Evolutionary conservation across 2,329 filamentous ascomycete species (phyloP).

Genomic region (Calonectria ilicicola): DNA sequence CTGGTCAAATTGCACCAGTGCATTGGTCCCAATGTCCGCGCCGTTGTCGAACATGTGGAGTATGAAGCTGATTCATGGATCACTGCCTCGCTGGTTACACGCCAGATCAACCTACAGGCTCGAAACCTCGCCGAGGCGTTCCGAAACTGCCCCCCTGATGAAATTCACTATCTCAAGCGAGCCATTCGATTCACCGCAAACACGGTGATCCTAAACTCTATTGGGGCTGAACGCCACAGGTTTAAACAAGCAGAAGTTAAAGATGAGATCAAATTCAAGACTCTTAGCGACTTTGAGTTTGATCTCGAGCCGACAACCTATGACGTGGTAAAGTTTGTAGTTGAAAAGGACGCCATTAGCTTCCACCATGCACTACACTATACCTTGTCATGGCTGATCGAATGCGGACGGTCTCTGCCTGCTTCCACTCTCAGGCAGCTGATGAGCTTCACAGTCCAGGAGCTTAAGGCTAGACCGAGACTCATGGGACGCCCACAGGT

Average conservation of each 20-base stretch:
- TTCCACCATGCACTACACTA: constrained; percentile 98
- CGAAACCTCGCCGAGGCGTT: constrained; percentile 91
- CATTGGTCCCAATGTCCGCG: constrained; percentile 92
- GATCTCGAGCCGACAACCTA: constrained; percentile 69
- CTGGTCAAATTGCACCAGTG: constrained; percentile 96
- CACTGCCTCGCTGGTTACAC: constrained; percentile 90
- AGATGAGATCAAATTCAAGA: constrained; percentile 86
- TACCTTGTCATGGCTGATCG: constrained; percentile 94
- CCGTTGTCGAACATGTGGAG: constrained; percentile 94
- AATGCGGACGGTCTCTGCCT: constrained; percentile 83
- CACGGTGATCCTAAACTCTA: constrained; percentile 87
- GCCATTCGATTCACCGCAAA: constrained; percentile 83
- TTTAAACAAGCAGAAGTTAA: constrained; percentile 92
- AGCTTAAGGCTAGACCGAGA: constrained; percentile 74
- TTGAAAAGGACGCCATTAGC: constrained; percentile 91
- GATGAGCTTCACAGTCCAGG: constrained; percentile 77
- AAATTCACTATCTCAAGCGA: constrained; percentile 73
- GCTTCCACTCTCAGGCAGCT: constrained; percentile 75
- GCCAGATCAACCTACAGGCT: constrained; percentile 94
- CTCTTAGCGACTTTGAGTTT: constrained; percentile 82
- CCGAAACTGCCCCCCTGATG: constrained; percentile 73
- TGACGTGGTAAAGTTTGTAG: constrained; percentile 85
- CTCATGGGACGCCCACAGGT: constrained; percentile 71
- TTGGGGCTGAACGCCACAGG: constrained; percentile 87
- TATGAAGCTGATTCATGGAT: constrained; percentile 99